These are phyloP conservation scores for Pseudomonodictys pantanalensis DNA, from an alignment of 495 filamentous ascomycete genomes.

Conservation along the genomic window DNA sequence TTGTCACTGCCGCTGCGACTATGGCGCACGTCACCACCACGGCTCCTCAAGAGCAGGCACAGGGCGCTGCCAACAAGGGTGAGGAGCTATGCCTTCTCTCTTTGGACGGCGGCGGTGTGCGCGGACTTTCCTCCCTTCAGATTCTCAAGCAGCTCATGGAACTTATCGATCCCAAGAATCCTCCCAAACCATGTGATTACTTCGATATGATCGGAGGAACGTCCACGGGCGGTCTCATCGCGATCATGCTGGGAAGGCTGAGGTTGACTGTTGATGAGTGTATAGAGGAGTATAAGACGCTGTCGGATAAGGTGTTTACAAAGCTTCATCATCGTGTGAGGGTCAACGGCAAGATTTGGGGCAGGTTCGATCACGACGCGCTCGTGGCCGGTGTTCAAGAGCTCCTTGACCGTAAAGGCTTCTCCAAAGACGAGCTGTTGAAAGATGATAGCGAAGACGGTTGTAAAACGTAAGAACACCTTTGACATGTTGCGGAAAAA, in stretches of 20 bases:
- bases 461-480: constrained; percentile 39
- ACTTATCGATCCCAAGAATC: constrained; percentile 13
- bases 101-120: constrained; percentile 32
- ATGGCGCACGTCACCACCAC: no score
- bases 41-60: no score
- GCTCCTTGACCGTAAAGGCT: constrained; percentile 28
- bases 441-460: constrained; percentile 17
- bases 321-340: constrained; percentile 41
- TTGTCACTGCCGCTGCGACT: no score
- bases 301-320: constrained; percentile 23
- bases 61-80: no score
- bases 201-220: constrained; percentile 34
- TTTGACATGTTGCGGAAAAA: no score
- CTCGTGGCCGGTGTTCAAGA: constrained; percentile 47
- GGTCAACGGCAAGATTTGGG: constrained; percentile 30
- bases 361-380: constrained; percentile 43
- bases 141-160: constrained; percentile 30
- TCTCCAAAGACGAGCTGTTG: constrained; percentile 18
- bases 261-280: constrained; percentile 26
- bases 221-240: constrained; percentile 31
- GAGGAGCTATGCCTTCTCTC: constrained; percentile 18
- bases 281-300: constrained; percentile 18
- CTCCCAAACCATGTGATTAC: constrained; percentile 31
- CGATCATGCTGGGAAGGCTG: constrained; percentile 34
- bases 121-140: constrained; percentile 26